Base-by-base conservation (phyloP, 1,284 basidiomycete species). In the Coniferiporia sulphurascens region DNA sequence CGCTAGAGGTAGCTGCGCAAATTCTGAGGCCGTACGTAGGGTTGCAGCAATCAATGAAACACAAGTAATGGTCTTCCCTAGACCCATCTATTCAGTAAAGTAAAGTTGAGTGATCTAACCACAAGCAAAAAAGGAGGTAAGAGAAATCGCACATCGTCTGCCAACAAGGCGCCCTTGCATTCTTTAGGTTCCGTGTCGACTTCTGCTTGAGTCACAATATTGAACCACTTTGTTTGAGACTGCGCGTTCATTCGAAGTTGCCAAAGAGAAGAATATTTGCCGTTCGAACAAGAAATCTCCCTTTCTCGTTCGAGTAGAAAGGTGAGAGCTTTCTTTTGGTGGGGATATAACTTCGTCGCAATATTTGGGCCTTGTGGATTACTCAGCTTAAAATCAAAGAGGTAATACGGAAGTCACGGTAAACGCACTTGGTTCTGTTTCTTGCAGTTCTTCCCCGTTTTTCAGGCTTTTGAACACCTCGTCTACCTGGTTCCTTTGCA, bases 241-340 rank as follows among this genome's bases (percentile, higher is more conserved):
- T 81, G 64, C 15, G 80, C 75, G 67, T 88, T 84, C 53, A 72
- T 69, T 46, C 83, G 78, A 55, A 73, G 69, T 66, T 89, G 84
- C 93, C 93, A 96, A 22, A 96, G 74, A 5, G 90, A 89, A 21
- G 89, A 85, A 65, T 80, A 81, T 60, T 74, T 75, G 55, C 84
- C 84, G 61, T 82, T 78, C 17, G 72, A 66, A 19, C 78, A 76
- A 27, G 72, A 70, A 60, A 79, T 79, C 71, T 93, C 90, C 52
- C 84, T 82, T 73, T 99, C 97, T 44, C 95, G 85, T 67, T 96
- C 93, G n/a, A 98, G 79, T 52, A 99, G 76, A 74, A 99, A 99
- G 0, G 95, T 94, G 21, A 99, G 79, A 21, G 95, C 97, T 73
- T 97, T 96, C 76, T 96, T 96, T 76, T 99, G 97, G 76, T 99